These are phyloP conservation scores for Leishmania aethiopica DNA, from an alignment of 208 protist species.

Conservation along the genomic window DNA sequence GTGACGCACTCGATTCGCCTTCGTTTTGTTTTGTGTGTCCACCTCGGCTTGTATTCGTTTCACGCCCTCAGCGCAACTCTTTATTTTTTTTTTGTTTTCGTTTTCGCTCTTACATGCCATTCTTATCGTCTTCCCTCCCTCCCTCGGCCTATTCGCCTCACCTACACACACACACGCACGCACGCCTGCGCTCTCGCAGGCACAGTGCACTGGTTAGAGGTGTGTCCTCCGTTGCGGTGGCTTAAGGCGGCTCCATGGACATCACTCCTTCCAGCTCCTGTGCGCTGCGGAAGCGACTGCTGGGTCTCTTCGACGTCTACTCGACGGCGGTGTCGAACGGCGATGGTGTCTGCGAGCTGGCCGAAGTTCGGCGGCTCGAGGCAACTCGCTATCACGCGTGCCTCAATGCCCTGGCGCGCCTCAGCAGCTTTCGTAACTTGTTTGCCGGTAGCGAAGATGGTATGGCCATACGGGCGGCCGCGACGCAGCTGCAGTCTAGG, in stretches of 20 bases:
- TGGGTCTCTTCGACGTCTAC: slow-evolving; percentile 18
- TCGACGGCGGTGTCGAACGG: neutral
- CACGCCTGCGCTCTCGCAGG: neutral
- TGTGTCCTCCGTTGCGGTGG: neutral
- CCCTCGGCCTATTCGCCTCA: neutral
- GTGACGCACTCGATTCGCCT: neutral
- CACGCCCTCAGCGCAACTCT: neutral
- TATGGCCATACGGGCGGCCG: slow-evolving; percentile 7
- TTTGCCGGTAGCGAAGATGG: slow-evolving; percentile 25
- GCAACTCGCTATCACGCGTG: slow-evolving; percentile 8
- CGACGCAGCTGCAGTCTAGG: slow-evolving; percentile 15
- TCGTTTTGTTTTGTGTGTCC: neutral
- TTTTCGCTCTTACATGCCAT: neutral
- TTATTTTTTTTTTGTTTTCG: neutral
- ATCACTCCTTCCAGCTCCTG: slow-evolving; percentile 24
- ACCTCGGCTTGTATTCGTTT: neutral
- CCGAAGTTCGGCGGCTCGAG: neutral
- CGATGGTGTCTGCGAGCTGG: neutral
- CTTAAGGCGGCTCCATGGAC: slow-evolving; percentile 7
- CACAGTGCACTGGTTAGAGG: neutral
- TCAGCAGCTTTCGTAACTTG: slow-evolving; percentile 18
- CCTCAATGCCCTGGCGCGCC: slow-evolving; percentile 13
- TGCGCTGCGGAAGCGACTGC: slow-evolving; percentile 21
- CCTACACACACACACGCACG: neutral
- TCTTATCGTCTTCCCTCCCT: neutral